These are phyloP conservation scores for Pyrenochaeta sp. DNA, from an alignment of 2,329 filamentous ascomycete species.

Conservation along the genomic window DNA sequence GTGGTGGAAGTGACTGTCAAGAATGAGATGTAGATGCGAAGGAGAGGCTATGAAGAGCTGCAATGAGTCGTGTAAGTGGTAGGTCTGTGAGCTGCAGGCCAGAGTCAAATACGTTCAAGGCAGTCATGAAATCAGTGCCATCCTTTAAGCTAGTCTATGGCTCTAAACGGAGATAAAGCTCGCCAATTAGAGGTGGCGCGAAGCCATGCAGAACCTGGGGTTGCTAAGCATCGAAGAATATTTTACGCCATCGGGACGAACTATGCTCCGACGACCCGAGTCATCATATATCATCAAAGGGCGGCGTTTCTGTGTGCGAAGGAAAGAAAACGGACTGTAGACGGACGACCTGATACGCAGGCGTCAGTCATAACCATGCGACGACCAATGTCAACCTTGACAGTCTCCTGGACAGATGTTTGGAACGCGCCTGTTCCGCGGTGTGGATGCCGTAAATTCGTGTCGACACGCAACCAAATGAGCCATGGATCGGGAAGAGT, in stretches of 20 bases:
- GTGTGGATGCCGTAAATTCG: slow-evolving; percentile 3
- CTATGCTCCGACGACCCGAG: slow-evolving; percentile 30
- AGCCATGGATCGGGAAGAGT: slow-evolving; percentile 12
- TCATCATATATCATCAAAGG: neutral
- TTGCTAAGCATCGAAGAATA: slow-evolving; percentile 37
- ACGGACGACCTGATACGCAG: neutral
- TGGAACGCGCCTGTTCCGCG: slow-evolving; percentile 1
- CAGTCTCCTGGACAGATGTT: slow-evolving; percentile 5
- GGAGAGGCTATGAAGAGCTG: slow-evolving; percentile 8
- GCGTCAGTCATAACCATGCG: neutral
- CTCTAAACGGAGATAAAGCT: slow-evolving; percentile 35
- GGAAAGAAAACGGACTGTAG: neutral
- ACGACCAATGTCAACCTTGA: neutral
- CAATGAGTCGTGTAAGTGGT: slow-evolving; percentile 3
- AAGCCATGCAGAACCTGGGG: slow-evolving; percentile 33
- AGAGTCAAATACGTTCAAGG: slow-evolving; percentile 23
- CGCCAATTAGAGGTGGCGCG: slow-evolving; percentile 27
- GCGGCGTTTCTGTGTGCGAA: neutral
- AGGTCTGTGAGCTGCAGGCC: slow-evolving; percentile 19
- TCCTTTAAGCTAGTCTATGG: slow-evolving; percentile 31
- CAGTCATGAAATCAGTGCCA: slow-evolving; percentile 35
- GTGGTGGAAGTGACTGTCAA: neutral
- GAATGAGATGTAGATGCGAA: slow-evolving; percentile 4
- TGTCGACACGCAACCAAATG: slow-evolving; percentile 5
- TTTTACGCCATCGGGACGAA: slow-evolving; percentile 27